Conservation (phyloP, 1,139 yeast species). For the Candida dubliniensis region DNA sequence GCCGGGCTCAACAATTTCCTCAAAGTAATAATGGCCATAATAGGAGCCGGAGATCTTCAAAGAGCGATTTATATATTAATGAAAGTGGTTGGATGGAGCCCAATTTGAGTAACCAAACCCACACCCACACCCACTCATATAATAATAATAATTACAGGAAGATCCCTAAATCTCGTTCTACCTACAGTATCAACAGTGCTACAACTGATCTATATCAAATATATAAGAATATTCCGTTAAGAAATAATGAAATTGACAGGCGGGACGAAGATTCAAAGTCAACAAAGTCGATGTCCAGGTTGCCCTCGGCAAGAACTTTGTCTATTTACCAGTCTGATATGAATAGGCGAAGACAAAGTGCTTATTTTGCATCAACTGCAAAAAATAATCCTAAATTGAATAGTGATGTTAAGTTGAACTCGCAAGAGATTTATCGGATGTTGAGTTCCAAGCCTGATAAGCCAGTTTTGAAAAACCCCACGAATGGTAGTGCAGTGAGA, state of each 20-base stretch:
- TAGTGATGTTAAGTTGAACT: slow-evolving; percentile 17
- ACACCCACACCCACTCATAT: background rate
- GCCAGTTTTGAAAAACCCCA: slow-evolving; percentile 5
- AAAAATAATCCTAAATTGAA: background rate
- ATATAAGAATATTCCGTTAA: slow-evolving; percentile 1
- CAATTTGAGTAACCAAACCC: slow-evolving; percentile 12
- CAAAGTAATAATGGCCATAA: background rate
- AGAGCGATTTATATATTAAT: slow-evolving; percentile 42
- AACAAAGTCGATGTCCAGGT: slow-evolving; percentile 17
- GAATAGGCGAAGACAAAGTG: slow-evolving; percentile 7
- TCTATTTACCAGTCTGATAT: slow-evolving; percentile 10
- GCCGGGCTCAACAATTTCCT: slow-evolving; percentile 35
- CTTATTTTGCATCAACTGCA: slow-evolving; percentile 3
- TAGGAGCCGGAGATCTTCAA: slow-evolving; percentile 37
- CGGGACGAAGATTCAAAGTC: slow-evolving; percentile 19
- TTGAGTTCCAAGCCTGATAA: slow-evolving; percentile 17
- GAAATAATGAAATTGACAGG: background rate
- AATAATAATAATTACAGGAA: slow-evolving; percentile 1
- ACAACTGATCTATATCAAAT: slow-evolving; percentile 3
- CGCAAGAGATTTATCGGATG: slow-evolving; percentile 26
- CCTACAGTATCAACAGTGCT: slow-evolving; percentile 26
- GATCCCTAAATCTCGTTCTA: slow-evolving; percentile 28
- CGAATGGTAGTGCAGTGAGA: background rate
- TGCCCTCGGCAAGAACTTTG: slow-evolving; percentile 18
- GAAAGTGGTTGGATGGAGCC: slow-evolving; percentile 51